phyloP scores from a whole-genome alignment of 345 rosid species.

The Salix arbutifolia region DNA sequence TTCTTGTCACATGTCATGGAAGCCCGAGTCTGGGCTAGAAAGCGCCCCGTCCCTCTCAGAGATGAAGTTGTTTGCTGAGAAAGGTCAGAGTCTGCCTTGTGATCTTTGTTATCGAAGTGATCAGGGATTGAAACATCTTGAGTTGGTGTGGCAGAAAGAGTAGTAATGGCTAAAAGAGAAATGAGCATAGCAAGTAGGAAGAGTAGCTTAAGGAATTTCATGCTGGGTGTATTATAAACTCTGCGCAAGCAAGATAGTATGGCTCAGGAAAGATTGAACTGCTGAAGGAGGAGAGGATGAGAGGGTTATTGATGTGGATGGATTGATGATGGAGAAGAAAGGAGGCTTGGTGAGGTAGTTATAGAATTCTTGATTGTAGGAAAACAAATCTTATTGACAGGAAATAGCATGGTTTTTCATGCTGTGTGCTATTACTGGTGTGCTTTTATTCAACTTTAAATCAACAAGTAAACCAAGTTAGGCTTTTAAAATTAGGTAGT shows the following conservation, averaged over 20 bases:
- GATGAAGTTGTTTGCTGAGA: constrained; percentile 3
- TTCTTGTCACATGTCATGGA: constrained; percentile 38
- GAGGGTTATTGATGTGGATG: not conserved
- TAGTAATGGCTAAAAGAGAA: not conserved
- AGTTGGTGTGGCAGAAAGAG: not conserved
- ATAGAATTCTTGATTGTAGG: not conserved
- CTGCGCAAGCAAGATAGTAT: not conserved
- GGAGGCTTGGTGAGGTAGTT: not conserved
- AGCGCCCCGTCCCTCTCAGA: constrained; percentile 14
- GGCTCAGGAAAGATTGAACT: not conserved
- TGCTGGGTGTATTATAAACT: not conserved
- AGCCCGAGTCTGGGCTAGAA: constrained; percentile 15
- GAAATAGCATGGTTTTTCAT: not conserved
- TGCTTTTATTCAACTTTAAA: not conserved
- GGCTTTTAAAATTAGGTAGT: not conserved
- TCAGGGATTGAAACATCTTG: not conserved
- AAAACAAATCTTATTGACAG: not conserved
- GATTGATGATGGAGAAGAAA: not conserved
- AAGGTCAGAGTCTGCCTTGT: not conserved
- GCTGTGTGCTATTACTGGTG: not conserved
- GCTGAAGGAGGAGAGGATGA: not conserved
- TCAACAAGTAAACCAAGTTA: not conserved
- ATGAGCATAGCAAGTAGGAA: constrained; percentile 9
- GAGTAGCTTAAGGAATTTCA: constrained; percentile 14
- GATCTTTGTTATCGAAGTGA: not conserved